phyloP scores from a whole-genome alignment of 768 basidiomycete genomes.

The Inosperma sp. region DNA sequence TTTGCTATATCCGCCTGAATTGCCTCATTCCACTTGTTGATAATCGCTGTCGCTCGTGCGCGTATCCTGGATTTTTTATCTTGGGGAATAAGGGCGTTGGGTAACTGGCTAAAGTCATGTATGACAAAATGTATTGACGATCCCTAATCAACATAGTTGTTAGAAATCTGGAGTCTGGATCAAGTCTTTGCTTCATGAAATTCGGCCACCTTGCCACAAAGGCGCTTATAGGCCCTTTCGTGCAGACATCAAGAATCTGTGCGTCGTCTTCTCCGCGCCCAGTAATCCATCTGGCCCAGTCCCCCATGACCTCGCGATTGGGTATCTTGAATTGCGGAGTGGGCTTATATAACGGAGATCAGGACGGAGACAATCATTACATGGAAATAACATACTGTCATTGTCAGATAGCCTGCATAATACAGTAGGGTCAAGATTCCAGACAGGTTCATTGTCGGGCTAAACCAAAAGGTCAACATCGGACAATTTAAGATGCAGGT shows the following conservation, averaged over 20 bases:
- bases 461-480: too few relatives aligned
- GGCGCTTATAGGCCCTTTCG: neutral
- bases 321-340: neutral
- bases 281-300: neutral
- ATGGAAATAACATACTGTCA: neutral
- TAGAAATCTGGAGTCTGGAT: neutral
- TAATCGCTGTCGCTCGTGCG: too few relatives aligned
- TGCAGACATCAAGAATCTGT: neutral
- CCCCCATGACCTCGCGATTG: conserved; percentile 1
- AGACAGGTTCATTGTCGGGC: neutral
- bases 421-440: conserved; percentile 3
- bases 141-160: too few relatives aligned
- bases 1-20: too few relatives aligned
- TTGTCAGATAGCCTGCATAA: conserved; percentile 2
- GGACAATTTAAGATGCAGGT: too few relatives aligned
- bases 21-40: too few relatives aligned
- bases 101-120: too few relatives aligned
- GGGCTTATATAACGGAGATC: neutral
- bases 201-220: neutral
- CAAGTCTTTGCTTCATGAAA: neutral
- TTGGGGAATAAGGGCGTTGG: too few relatives aligned
- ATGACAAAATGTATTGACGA: too few relatives aligned
- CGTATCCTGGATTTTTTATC: too few relatives aligned
- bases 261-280: neutral
- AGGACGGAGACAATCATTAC: conserved; percentile 3